Evolutionary conservation across 306 rosid species (phyloP).

Genomic region (Prinsepia uniflora): DNA sequence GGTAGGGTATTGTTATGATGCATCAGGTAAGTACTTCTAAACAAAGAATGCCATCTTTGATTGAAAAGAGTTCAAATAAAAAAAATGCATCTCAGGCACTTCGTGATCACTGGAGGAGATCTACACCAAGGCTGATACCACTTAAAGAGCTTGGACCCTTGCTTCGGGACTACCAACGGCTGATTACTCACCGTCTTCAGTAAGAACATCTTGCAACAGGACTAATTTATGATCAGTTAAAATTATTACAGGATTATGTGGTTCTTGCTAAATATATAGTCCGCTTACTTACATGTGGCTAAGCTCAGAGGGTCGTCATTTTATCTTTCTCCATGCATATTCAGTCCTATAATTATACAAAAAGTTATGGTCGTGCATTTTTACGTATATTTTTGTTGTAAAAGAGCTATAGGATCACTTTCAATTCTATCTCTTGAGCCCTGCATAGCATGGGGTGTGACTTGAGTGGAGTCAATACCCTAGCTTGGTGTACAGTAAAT

Average conservation of each 20-base stretch:
- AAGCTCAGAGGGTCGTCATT: neutral
- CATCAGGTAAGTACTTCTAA: too few relatives aligned
- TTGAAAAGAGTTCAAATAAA: too few relatives aligned
- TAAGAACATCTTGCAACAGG: slow-evolving; percentile 36
- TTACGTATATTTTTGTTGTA: neutral
- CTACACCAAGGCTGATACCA: too few relatives aligned
- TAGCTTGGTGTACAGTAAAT: neutral
- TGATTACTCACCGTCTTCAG: slow-evolving; percentile 47
- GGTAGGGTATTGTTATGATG: too few relatives aligned
- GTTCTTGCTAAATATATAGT: neutral
- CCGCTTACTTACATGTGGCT: neutral
- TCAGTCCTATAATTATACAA: neutral
- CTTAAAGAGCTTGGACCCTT: slow-evolving; percentile 74
- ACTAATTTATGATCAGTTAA: slow-evolving; percentile 10
- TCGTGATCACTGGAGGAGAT: too few relatives aligned
- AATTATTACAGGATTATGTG: neutral
- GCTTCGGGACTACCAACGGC: slow-evolving; percentile 85
- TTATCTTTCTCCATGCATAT: neutral
- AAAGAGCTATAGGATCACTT: neutral
- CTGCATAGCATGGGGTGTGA: neutral
- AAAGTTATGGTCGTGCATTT: neutral
- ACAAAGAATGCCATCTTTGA: too few relatives aligned
- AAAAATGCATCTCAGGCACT: too few relatives aligned
- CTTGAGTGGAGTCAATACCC: neutral
- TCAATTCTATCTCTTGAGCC: neutral